Base-by-base conservation (phyloP, 305 asterid genomes). In the Fraxinus floribunda region DNA sequence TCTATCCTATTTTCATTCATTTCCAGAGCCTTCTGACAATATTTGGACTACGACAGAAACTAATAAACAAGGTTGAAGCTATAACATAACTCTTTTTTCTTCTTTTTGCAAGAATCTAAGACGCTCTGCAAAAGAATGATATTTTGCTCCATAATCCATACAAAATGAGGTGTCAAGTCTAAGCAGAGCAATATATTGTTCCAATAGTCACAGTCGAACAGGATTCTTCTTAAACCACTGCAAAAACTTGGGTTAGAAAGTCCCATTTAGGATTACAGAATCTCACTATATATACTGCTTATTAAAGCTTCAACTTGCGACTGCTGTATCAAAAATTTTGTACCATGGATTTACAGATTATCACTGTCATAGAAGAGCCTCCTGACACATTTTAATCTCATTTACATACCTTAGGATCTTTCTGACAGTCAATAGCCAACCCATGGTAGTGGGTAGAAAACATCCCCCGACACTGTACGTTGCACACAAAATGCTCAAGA, bases 391-490 rank as follows among this genome's bases (percentile, higher is more conserved):
- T 32, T 38, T 24, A 60, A 72, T 70, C 34, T 77, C 52, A 49
- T 20, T 78, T 57, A 30, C 88, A 79, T 83, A 94, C 99, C 97
- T 91, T 91, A 18, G 93, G 91, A 88, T 93, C 91, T 26, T 88
- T 87, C 85, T 90, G 92, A 88, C 91, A 92, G 88, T 92, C 97
- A 82, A 89, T 77, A 76, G 99, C 95, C 79, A 96, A 88, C 79
- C 96, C 90, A 83, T 96, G 99, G 87, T 96, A 96, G 86, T 96
- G 99, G 57, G 99, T 94, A 77, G 99, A 94, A 88, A 96, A 94
- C 98, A 96, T 87, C 85, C 99, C 99, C 77, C 98, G 92, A 73
- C 99, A 96, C 81, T 90, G 95, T 71, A 96, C 96, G 64, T 87
- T 89, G 85, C 75, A 89, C 78, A 94, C 91, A 86, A 96, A 93